phyloP scores from a whole-genome alignment of 768 basidiomycete genomes.

The Stropharia rugosoannulata region DNA sequence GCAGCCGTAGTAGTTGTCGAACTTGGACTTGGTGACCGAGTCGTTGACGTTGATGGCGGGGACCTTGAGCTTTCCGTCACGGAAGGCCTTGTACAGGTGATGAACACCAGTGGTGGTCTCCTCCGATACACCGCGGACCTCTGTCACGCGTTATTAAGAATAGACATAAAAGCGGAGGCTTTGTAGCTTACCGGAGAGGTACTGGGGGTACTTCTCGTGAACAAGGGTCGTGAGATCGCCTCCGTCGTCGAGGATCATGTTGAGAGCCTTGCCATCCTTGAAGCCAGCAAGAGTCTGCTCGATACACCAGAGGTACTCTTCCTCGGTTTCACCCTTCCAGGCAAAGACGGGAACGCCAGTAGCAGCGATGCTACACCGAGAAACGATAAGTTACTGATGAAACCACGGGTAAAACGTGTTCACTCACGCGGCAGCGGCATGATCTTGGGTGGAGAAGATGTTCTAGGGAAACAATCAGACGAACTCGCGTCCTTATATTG shows the following conservation, averaged over 20 bases:
- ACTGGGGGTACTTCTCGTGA: slow-evolving; percentile 95
- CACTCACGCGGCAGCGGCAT: slow-evolving; percentile 93
- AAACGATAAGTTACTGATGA: slow-evolving; percentile 1
- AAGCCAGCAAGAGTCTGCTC: slow-evolving; percentile 94
- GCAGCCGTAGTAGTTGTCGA: slow-evolving; percentile 98
- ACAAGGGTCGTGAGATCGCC: slow-evolving; percentile 95
- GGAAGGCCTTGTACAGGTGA: slow-evolving; percentile 97
- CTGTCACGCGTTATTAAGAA: slow-evolving; percentile 34
- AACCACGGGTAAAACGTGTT: background rate
- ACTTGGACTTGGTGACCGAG: slow-evolving; percentile 99
- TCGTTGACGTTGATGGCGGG: slow-evolving; percentile 99
- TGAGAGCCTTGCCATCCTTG: slow-evolving; percentile 77
- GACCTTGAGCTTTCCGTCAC: slow-evolving; percentile 92
- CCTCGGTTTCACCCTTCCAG: slow-evolving; percentile 99
- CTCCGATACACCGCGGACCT: slow-evolving; percentile 92
- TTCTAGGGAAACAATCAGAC: slow-evolving; percentile 50
- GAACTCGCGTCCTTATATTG: background rate
- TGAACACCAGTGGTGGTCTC: slow-evolving; percentile 99
- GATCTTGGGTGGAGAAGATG: slow-evolving; percentile 99
- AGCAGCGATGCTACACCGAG: slow-evolving; percentile 75
- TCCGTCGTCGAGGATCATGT: slow-evolving; percentile 99
- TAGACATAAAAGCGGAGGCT: background rate
- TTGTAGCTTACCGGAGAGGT: slow-evolving; percentile 57
- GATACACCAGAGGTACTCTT: slow-evolving; percentile 98
- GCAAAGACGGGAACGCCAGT: slow-evolving; percentile 98